Base-by-base conservation (phyloP, 768 basidiomycete genomes). In the Lyophyllum decastes region DNA sequence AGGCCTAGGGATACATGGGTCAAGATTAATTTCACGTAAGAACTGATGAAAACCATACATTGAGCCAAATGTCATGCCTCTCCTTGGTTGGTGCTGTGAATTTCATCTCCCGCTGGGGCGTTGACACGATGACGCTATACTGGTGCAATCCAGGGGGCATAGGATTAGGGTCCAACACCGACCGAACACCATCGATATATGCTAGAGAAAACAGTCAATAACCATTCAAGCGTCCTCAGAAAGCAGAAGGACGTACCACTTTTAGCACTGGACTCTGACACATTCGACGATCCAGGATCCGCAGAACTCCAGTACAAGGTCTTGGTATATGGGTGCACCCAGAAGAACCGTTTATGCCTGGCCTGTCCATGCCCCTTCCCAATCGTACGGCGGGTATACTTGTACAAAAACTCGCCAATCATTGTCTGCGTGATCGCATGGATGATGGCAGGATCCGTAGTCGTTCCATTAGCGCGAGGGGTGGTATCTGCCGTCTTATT, bases 261-360 rank as follows among this genome's bases (percentile, higher is more conserved):
- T 85, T 97, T 98, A 14, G 96, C 92, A 70, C 89, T 95, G 8
- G 93, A 93, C 76, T 98, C 95, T 1, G 89, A 85, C 17, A 94
- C 91, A 64, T 87, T 87, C 38, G 85, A 84, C 24, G 92, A 92
- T 26, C 94, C 95, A 49, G 96, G 97, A 75, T 98, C 96, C 10
- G 88, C 86, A 17, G 92, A 89, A 67, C 93, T 94, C 97, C 97
- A 99, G 72, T 98, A 98, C 57, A 99, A 67, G 4, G 95, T 98
- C 78, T 93, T 94, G 40, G 95, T 98, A 70, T 98, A 99, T 19
- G 97, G 97, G 73, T 98, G 96, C n/a, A 99, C 88, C 97, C 97
- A 99, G 82, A 98, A 97, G 86, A 95, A 99, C 35, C 97, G 82
- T 71, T 86, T 88, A 73, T 99, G 97, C 51, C 95, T 79, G 70